These are phyloP conservation scores for Coffea canephora DNA, from an alignment of 257 asterid species.

Conservation along the genomic window DNA sequence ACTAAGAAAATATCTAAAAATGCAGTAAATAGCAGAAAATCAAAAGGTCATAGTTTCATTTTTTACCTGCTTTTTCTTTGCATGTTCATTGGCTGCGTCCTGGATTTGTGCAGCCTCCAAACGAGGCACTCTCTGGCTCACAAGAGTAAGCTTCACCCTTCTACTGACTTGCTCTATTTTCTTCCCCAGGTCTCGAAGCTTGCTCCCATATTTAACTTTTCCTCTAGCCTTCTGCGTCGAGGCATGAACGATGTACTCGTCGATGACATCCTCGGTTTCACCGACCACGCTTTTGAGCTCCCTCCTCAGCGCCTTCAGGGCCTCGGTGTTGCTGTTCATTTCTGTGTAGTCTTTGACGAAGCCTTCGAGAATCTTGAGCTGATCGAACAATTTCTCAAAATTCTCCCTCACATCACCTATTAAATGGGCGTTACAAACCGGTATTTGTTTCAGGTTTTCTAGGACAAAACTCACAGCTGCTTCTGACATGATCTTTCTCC, in stretches of 20 bases:
- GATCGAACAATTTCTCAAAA: slow-evolving; percentile 38
- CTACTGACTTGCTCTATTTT: slow-evolving; percentile 29
- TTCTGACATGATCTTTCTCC: slow-evolving; percentile 15
- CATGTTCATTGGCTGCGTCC: slow-evolving; percentile 2
- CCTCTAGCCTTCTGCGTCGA: slow-evolving; percentile 45
- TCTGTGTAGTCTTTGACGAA: slow-evolving; percentile 45
- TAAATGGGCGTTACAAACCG: background rate
- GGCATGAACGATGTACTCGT: slow-evolving; percentile 43
- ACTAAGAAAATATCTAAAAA: no score
- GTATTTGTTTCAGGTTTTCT: slow-evolving; percentile 41
- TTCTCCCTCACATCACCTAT: slow-evolving; percentile 27
- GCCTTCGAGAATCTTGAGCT: slow-evolving; percentile 42
- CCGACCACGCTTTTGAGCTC: slow-evolving; percentile 44
- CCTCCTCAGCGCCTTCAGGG: slow-evolving; percentile 38
- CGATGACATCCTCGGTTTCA: slow-evolving; percentile 59
- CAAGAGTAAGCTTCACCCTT: slow-evolving; percentile 41
- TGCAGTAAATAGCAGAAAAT: background rate
- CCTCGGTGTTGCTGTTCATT: slow-evolving; percentile 35
- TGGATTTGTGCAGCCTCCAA: slow-evolving; percentile 37
- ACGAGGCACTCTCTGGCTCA: slow-evolving; percentile 29
- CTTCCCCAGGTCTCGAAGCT: slow-evolving; percentile 30
- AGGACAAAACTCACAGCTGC: slow-evolving; percentile 54
- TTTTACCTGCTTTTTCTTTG: slow-evolving; percentile 42
- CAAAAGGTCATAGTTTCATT: slow-evolving; percentile 7
- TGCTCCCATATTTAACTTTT: slow-evolving; percentile 30